These are phyloP conservation scores for Delitschia confertaspora DNA, from an alignment of 495 filamentous ascomycete species.

Conservation along the genomic window DNA sequence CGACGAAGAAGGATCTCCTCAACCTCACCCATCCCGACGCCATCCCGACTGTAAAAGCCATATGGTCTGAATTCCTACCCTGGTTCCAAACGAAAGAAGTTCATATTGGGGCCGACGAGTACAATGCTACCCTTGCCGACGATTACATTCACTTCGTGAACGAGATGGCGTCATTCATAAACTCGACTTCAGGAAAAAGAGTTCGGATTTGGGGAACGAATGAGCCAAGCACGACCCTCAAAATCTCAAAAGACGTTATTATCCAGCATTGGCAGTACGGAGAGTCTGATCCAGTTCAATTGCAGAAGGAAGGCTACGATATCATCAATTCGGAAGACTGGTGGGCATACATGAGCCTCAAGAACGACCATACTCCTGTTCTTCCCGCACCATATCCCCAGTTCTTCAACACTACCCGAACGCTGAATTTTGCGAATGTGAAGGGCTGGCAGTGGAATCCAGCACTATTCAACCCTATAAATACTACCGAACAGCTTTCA, in stretches of 20 bases:
- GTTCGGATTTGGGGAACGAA: conserved; percentile 49
- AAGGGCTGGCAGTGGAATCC: conserved; percentile 46
- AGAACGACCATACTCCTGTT: conserved; percentile 48
- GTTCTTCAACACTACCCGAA: conserved; percentile 43
- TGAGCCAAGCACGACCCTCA: conserved; percentile 38
- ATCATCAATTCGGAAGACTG: conserved; percentile 49
- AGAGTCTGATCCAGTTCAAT: conserved; percentile 43
- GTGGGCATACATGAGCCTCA: conserved; percentile 50
- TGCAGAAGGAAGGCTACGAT: conserved; percentile 38
- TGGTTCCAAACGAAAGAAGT: conserved; percentile 51
- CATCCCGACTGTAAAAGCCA: conserved; percentile 44
- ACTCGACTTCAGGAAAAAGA: conserved; percentile 37
- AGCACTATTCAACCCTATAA: conserved; percentile 41
- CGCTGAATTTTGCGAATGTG: conserved; percentile 41
- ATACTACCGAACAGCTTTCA: conserved; percentile 35
- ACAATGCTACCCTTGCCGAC: conserved; percentile 42
- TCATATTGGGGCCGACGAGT: conserved; percentile 51
- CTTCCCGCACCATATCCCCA: conserved; percentile 46
- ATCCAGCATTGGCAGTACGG: conserved; percentile 53
- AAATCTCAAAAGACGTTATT: conserved; percentile 39
- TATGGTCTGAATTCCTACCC: conserved; percentile 48
- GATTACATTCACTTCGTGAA: conserved; percentile 50
- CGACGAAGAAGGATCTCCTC: conserved; percentile 43
- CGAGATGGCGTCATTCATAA: conserved; percentile 41
- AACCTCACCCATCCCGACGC: conserved; percentile 49